phyloP scores from a whole-genome alignment of 129 eudicot species.

The Pulicaria dysenterica region DNA sequence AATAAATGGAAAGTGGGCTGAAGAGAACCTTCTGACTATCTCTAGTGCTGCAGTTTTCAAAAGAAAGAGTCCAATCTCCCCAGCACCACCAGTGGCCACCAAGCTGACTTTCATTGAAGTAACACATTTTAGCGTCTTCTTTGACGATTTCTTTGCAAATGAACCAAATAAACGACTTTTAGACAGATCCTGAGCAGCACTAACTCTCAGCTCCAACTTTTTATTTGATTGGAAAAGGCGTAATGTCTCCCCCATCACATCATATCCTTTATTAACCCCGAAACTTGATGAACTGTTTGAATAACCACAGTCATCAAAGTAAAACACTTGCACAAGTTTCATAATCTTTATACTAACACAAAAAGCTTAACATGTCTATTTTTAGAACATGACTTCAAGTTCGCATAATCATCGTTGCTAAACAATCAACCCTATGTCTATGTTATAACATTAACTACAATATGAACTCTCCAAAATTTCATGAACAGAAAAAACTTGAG shows the following conservation, averaged over 20 bases:
- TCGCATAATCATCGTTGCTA: slow-evolving; percentile 14
- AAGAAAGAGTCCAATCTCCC: slow-evolving; percentile 50
- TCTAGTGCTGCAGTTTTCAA: slow-evolving; percentile 61
- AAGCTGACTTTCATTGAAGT: slow-evolving; percentile 47
- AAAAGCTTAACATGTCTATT: background rate
- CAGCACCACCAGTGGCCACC: slow-evolving; percentile 42
- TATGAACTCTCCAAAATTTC: background rate
- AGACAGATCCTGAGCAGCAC: slow-evolving; percentile 33
- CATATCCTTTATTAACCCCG: slow-evolving; percentile 27
- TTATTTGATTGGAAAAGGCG: slow-evolving; percentile 35
- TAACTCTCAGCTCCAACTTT: slow-evolving; percentile 39
- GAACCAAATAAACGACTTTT: slow-evolving; percentile 46
- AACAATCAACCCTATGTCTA: slow-evolving; percentile 10
- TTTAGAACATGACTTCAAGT: background rate
- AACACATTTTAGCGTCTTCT: slow-evolving; percentile 49
- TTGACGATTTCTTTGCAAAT: slow-evolving; percentile 42
- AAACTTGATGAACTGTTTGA: slow-evolving; percentile 7
- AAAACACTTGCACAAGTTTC: slow-evolving; percentile 18
- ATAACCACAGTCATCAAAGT: slow-evolving; percentile 13
- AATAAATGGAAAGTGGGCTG: slow-evolving; percentile 56
- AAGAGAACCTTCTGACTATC: slow-evolving; percentile 63
- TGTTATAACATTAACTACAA: background rate
- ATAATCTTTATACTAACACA: background rate
- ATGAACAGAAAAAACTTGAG: too few relatives aligned
- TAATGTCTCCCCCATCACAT: slow-evolving; percentile 47